Conservation (phyloP, 352 stramenopile species). For the Pythium phragmitis region DNA sequence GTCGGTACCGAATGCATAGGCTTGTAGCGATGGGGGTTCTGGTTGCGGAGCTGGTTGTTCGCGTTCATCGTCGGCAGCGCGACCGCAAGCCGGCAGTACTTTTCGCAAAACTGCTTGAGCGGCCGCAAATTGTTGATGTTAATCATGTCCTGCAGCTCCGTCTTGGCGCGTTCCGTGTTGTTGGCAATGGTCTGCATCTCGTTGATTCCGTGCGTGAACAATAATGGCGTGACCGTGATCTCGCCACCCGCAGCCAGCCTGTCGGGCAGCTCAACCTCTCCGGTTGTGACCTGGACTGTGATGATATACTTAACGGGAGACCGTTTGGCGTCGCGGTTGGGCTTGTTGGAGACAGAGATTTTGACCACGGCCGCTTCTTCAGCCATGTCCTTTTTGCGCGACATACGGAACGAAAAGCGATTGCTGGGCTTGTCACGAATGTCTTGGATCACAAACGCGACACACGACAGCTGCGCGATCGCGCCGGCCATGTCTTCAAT, state of each 20-base stretch:
- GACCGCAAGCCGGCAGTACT: slow-evolving; percentile 69
- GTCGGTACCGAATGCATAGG: slow-evolving; percentile 49
- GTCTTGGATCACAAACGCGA: slow-evolving; percentile 86
- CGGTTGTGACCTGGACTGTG: slow-evolving; percentile 76
- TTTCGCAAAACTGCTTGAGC: slow-evolving; percentile 81
- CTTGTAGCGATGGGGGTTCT: slow-evolving; percentile 34
- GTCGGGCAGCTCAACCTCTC: slow-evolving; percentile 74
- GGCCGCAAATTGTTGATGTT: slow-evolving; percentile 86
- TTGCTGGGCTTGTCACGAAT: slow-evolving; percentile 82
- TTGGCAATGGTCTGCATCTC: slow-evolving; percentile 95
- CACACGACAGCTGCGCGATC: slow-evolving; percentile 77
- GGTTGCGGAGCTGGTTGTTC: slow-evolving; percentile 21
- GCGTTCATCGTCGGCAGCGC: slow-evolving; percentile 42
- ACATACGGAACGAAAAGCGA: slow-evolving; percentile 87
- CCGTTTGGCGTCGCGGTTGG: slow-evolving; percentile 41
- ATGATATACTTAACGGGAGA: slow-evolving; percentile 83
- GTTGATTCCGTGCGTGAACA: slow-evolving; percentile 94
- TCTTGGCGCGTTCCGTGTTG: slow-evolving; percentile 87
- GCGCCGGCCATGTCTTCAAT: slow-evolving; percentile 90
- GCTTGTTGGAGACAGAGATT: slow-evolving; percentile 69
- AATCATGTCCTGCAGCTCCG: slow-evolving; percentile 87
- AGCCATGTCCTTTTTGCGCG: slow-evolving; percentile 69
- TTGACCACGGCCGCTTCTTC: slow-evolving; percentile 80
- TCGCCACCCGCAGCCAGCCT: slow-evolving; percentile 65
- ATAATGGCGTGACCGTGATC: slow-evolving; percentile 77